A percentile compares a stretch with the other conserved stretches of the same genome.
These are phyloP conservation scores for Euphorbia pulcherrima DNA, from an alignment of 345 rosid genomes.

Conservation along the genomic window DNA sequence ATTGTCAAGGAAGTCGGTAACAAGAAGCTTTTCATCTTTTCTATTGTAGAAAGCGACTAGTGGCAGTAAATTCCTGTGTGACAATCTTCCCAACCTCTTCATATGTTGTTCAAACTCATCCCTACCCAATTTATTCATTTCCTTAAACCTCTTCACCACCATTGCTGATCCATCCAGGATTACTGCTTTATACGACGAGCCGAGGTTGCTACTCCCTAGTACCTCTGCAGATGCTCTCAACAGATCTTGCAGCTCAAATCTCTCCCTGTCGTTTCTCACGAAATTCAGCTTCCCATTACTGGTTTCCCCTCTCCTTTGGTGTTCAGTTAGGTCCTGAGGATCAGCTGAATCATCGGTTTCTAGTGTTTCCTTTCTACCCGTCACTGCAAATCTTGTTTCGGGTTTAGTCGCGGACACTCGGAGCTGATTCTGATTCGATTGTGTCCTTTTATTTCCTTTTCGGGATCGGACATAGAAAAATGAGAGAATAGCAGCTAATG, in stretches of 20 bases:
- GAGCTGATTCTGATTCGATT: conserved; percentile 23
- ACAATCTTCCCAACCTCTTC: conserved; percentile 56
- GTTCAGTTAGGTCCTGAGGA: conserved; percentile 8
- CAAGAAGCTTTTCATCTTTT: conserved; percentile 79
- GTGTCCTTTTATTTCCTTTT: conserved; percentile 13
- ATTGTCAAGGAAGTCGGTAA: conserved; percentile 54
- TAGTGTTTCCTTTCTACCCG: conserved; percentile 18
- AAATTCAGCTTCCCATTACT: conserved; percentile 46
- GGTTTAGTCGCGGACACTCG: conserved; percentile 24
- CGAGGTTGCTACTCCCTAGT: conserved; percentile 68
- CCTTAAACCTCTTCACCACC: conserved; percentile 76
- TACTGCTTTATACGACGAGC: conserved; percentile 79
- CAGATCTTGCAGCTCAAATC: conserved; percentile 66
- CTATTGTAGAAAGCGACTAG: conserved; percentile 62
- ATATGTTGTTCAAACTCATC: conserved; percentile 68
- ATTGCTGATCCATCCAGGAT: conserved; percentile 47
- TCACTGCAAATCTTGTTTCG: conserved; percentile 22
- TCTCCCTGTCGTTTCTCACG: conserved; percentile 45
- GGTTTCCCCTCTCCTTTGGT: not conserved
- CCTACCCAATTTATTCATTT: conserved; percentile 51
- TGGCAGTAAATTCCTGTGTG: conserved; percentile 72
- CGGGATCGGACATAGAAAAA: conserved; percentile 14
- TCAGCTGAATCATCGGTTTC: conserved; percentile 5
- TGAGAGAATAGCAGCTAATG: conserved; percentile 17
- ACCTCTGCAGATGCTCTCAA: conserved; percentile 79